These are phyloP conservation scores for Litsea cubeba DNA, from an alignment of 164 flowering plant genomes.

Conservation along the genomic window DNA sequence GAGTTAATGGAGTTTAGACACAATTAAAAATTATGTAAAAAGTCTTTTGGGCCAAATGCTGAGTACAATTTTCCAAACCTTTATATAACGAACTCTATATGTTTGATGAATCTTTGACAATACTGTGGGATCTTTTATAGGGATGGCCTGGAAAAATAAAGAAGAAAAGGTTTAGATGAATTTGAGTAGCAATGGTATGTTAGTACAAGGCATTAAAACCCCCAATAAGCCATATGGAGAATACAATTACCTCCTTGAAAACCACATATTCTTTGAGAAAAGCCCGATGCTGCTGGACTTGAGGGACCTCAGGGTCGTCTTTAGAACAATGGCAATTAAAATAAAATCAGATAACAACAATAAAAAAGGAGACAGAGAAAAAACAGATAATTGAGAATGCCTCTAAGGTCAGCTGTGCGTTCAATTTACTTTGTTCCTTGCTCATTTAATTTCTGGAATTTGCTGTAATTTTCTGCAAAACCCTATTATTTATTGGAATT, in stretches of 20 bases:
- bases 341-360: neutral
- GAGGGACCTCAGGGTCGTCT: conserved; percentile 84
- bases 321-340: conserved; percentile 16
- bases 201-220: neutral
- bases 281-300: conserved; percentile 66
- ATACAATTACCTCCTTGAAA: conserved; percentile 77
- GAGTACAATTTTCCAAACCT: conserved; percentile 38
- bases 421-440: too few species aligned
- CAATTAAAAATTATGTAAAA: too few species aligned
- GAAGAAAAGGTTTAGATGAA: too few species aligned
- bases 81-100: conserved; percentile 85
- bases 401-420: too few species aligned
- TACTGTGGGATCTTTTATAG: conserved; percentile 71
- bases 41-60: too few species aligned
- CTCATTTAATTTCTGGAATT: too few species aligned
- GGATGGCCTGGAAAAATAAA: conserved; percentile 60
- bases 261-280: conserved; percentile 88
- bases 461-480: too few species aligned
- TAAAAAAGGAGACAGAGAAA: too few species aligned
- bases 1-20: too few species aligned
- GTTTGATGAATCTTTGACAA: conserved; percentile 95
- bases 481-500: too few species aligned
- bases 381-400: too few species aligned
- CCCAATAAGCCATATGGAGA: neutral
- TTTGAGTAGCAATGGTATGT: neutral